Conservation (phyloP, 139 green algal species). For the Asterochloris erici region DNA sequence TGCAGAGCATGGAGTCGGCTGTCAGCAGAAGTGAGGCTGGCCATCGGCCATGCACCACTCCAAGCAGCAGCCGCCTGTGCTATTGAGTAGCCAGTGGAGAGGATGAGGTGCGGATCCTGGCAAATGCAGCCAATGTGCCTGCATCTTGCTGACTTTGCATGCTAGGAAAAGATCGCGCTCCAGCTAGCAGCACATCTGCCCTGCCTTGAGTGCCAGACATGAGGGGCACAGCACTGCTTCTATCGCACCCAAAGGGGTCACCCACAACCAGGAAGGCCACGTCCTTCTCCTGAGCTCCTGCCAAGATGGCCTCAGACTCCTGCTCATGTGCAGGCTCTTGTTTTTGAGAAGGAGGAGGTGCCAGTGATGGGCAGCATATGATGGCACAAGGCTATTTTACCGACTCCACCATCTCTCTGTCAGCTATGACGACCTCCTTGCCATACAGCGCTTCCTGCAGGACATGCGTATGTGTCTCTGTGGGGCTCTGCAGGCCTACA, state of each 20-base stretch:
- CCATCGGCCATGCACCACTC: background rate
- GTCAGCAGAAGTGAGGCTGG: background rate
- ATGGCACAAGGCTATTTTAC: constrained; percentile 24
- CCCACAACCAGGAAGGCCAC: constrained; percentile 98
- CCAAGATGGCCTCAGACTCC: constrained; percentile 81
- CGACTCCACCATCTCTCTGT: constrained; percentile 93
- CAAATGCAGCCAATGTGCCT: background rate
- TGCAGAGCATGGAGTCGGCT: constrained; percentile 18
- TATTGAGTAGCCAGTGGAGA: background rate
- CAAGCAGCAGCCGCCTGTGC: background rate
- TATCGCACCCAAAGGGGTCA: constrained; percentile 89
- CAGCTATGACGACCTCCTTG: constrained; percentile 80
- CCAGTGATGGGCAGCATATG: background rate
- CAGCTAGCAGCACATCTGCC: too few relatives aligned
- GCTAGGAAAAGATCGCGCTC: too few relatives aligned
- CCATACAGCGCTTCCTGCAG: constrained; percentile 93
- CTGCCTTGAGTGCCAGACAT: too few relatives aligned
- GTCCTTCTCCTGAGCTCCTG: constrained; percentile 65
- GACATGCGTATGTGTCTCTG: background rate
- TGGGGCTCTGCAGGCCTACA: background rate
- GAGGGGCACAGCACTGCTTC: background rate
- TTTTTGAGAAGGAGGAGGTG: background rate
- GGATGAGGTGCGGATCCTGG: background rate
- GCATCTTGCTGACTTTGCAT: background rate
- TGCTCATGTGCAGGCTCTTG: constrained; percentile 24